Percentiles rank a stretch among this genome's conserved stretches.
Evolutionary conservation across 2,329 filamentous ascomycete genomes (phyloP).

Genomic region (Pestalotiopsis fici): DNA sequence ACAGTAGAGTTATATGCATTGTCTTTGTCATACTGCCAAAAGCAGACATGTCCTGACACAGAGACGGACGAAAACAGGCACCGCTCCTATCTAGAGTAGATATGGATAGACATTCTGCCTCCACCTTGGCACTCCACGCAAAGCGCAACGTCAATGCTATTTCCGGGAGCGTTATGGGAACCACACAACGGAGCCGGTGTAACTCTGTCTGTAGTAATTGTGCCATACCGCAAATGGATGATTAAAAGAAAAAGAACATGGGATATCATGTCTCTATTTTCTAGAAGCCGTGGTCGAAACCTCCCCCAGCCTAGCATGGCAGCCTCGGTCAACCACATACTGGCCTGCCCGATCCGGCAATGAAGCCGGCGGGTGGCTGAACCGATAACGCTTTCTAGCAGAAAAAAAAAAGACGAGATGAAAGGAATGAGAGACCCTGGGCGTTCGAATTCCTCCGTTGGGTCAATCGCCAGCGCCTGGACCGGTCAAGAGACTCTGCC

Average conservation of each 20-base stretch:
- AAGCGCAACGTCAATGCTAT: not conserved
- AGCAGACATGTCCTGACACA: not conserved
- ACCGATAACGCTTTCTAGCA: not conserved
- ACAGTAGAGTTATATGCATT: not conserved
- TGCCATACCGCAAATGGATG: not conserved
- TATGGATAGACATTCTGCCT: not conserved
- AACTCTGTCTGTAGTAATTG: not conserved
- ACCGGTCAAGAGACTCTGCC: not conserved
- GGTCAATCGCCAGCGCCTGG: not conserved
- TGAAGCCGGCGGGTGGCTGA: not conserved
- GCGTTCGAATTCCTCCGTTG: not conserved
- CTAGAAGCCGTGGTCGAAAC: constrained; percentile 4
- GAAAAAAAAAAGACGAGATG: not conserved
- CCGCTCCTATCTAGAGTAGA: not conserved
- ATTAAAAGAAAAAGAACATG: not conserved
- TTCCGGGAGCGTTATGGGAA: not conserved
- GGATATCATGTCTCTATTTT: not conserved
- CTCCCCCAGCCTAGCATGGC: not conserved
- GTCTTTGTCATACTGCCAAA: not conserved
- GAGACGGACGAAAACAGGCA: not conserved
- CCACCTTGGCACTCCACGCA: not conserved
- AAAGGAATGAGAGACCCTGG: not conserved
- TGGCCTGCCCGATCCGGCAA: constrained; percentile 7
- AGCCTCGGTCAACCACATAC: not conserved
- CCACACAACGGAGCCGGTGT: not conserved